Conservation (phyloP, 805 yeast species). For the Lipomyces yamanashiensis region DNA sequence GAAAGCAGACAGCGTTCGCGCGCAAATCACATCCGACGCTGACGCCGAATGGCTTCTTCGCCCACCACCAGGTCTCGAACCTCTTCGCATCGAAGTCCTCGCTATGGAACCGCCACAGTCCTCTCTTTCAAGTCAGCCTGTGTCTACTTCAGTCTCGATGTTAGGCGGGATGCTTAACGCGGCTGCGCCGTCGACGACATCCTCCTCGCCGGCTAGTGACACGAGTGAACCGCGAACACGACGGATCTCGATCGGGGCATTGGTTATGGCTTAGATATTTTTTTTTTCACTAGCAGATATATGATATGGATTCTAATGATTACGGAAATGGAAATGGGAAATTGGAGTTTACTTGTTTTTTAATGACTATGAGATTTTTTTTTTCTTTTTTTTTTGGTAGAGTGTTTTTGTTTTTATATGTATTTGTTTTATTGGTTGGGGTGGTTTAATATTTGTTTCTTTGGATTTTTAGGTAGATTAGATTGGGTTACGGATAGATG, state of each 20-base stretch:
- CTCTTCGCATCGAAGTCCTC: constrained; percentile 20
- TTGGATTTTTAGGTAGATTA: neutral
- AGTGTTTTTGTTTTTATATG: neutral
- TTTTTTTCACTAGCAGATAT: neutral
- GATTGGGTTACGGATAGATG: neutral
- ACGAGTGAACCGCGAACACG: neutral
- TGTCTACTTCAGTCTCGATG: neutral
- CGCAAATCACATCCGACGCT: constrained; percentile 25
- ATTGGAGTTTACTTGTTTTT: neutral
- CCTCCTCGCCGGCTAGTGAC: constrained; percentile 9
- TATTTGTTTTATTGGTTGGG: neutral
- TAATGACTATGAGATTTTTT: neutral
- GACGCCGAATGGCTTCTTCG: constrained; percentile 20
- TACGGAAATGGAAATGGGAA: neutral
- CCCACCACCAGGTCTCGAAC: neutral
- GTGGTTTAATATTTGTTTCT: neutral
- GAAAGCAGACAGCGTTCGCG: constrained; percentile 7
- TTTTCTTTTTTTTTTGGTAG: no score
- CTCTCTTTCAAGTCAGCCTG: neutral
- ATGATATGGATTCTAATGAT: neutral
- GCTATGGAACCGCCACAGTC: constrained; percentile 14
- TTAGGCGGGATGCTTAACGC: constrained; percentile 1
- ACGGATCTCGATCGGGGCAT: constrained; percentile 27
- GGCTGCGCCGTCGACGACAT: constrained; percentile 5
- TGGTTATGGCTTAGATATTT: constrained; percentile 6